Evolutionary conservation across 208 protist genomes (phyloP).

Genomic region (Acanthamoeba royreba): DNA sequence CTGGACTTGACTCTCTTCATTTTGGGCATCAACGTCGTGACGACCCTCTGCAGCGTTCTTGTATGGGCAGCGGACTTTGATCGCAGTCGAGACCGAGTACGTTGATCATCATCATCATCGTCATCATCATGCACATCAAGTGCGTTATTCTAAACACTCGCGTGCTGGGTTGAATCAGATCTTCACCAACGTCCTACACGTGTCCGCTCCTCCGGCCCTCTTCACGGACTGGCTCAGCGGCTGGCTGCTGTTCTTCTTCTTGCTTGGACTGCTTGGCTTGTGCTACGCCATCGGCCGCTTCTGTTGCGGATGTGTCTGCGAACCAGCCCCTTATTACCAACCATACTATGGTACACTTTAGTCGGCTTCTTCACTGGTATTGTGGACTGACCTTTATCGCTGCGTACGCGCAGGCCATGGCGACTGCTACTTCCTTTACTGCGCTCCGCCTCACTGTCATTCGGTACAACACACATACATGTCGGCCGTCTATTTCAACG

Average conservation of each 20-base stretch:
- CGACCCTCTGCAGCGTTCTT: neutral
- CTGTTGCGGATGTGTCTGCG: neutral
- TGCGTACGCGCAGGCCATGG: neutral
- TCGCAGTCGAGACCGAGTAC: neutral
- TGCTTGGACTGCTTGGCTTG: neutral
- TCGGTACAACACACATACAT: neutral
- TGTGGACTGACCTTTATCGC: no score
- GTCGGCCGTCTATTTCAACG: neutral
- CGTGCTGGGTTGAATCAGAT: neutral
- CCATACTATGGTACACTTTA: conserved; percentile 14
- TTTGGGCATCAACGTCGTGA: neutral
- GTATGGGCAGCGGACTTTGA: neutral
- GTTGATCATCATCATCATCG: neutral
- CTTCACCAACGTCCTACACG: neutral
- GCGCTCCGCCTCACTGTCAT: neutral
- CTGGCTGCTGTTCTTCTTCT: conserved; percentile 17
- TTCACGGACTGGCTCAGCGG: conserved; percentile 7
- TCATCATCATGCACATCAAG: neutral
- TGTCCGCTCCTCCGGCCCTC: neutral
- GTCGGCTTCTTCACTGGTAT: no score
- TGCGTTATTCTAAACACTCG: no score
- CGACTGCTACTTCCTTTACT: neutral
- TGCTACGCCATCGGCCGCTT: neutral
- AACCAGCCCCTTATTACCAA: neutral
- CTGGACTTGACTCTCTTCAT: neutral